Evolutionary conservation across 1,284 basidiomycete genomes (phyloP).

Genomic region (Rhodotorula sp.): DNA sequence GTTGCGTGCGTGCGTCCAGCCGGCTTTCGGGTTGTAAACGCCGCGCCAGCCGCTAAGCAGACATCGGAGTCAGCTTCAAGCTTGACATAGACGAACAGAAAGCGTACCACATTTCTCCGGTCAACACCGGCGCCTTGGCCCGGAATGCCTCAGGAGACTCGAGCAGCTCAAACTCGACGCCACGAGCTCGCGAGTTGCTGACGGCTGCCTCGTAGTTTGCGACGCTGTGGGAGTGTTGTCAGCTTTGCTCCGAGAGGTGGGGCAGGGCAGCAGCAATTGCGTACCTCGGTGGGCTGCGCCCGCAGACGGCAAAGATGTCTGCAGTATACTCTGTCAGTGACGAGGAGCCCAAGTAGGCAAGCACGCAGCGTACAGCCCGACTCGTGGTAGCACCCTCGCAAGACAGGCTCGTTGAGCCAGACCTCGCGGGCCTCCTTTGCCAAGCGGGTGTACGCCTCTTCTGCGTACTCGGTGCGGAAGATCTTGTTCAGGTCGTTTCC

Average conservation of each 20-base stretch:
- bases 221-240: constrained; percentile 1
- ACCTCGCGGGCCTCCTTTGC: constrained; percentile 38
- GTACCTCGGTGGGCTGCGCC: constrained; percentile 6
- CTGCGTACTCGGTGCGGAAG: constrained; percentile 12
- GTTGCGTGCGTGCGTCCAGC: constrained; percentile 50
- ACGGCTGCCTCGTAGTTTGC: constrained; percentile 26
- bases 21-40: constrained; percentile 36
- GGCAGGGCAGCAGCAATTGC: no score
- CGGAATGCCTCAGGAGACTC: constrained; percentile 43
- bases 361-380: constrained; percentile 34
- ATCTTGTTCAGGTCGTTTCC: constrained; percentile 51
- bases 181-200: constrained; percentile 27
- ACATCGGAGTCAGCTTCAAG: background rate
- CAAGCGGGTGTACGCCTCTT: constrained; percentile 11
- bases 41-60: constrained; percentile 35
- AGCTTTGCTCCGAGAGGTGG: background rate
- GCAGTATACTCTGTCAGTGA: no score
- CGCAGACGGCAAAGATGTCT: constrained; percentile 27
- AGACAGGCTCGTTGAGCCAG: constrained; percentile 49
- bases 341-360: background rate
- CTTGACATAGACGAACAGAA: background rate
- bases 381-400: constrained; percentile 48
- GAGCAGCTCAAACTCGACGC: constrained; percentile 43
- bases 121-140: constrained; percentile 19
- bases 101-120: constrained; percentile 18